phyloP scores from a whole-genome alignment of 2,329 filamentous ascomycete genomes.

The Apiospora hydei region DNA sequence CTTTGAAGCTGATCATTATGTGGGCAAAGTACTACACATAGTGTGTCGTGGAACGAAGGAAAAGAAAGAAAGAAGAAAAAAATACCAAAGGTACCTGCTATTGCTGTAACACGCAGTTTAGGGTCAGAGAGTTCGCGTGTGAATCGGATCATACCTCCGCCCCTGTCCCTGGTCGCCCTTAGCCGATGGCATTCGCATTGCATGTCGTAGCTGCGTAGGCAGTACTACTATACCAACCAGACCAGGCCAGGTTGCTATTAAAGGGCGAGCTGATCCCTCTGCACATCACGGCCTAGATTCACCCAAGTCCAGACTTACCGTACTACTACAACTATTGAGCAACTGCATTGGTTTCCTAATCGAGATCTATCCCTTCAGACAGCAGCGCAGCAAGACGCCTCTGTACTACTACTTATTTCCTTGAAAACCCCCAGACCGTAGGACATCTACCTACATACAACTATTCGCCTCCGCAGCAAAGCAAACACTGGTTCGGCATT shows the following conservation, averaged over 20 bases:
- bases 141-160: constrained; percentile 19
- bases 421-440: not conserved
- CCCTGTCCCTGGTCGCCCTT: constrained; percentile 18
- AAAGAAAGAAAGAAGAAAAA: constrained; percentile 22
- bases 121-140: constrained; percentile 17
- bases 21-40: constrained; percentile 21
- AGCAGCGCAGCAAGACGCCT: not conserved
- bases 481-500: constrained; percentile 5
- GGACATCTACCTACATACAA: not conserved
- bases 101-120: constrained; percentile 7
- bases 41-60: constrained; percentile 22
- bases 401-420: constrained; percentile 11
- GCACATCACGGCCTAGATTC: constrained; percentile 18
- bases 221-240: not conserved
- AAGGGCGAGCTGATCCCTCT: constrained; percentile 19
- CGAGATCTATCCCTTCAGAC: not conserved
- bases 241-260: constrained; percentile 3
- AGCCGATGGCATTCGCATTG: constrained; percentile 21
- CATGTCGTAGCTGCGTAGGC: not conserved
- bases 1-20: constrained; percentile 26
- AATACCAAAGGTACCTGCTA: constrained; percentile 11
- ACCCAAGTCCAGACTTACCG: not conserved
- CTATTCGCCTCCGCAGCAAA: constrained; percentile 20
- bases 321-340: constrained; percentile 7
- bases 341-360: not conserved